These are phyloP conservation scores for Phialemoniopsis sp. DNA, from an alignment of 2,329 filamentous ascomycete species.

Conservation along the genomic window DNA sequence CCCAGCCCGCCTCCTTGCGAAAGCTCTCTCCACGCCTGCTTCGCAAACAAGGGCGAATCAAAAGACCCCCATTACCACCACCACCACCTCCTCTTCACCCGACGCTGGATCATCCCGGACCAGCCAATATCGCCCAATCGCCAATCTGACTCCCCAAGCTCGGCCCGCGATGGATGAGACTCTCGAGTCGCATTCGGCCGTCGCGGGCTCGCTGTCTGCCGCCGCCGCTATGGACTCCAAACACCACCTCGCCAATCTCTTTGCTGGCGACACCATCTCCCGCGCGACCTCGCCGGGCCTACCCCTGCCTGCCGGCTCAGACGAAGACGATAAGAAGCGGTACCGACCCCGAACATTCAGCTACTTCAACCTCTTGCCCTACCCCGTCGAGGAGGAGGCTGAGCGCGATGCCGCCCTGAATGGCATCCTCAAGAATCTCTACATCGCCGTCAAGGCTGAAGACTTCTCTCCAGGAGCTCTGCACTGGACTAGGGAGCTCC, in stretches of 20 bases:
- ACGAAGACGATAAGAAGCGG: slow-evolving; percentile 54
- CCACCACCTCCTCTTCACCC: no score
- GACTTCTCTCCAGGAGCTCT: slow-evolving; percentile 92
- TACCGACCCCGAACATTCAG: slow-evolving; percentile 88
- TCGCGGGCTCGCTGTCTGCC: slow-evolving; percentile 27
- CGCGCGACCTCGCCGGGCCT: slow-evolving; percentile 80
- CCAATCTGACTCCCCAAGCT: neutral
- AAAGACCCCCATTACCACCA: no score
- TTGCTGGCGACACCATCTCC: slow-evolving; percentile 66
- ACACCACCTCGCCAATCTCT: slow-evolving; percentile 32
- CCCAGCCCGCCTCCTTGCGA: no score
- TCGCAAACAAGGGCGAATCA: no score
- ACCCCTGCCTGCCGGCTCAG: slow-evolving; percentile 42
- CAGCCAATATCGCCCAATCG: no score
- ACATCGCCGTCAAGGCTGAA: slow-evolving; percentile 84
- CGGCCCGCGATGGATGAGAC: slow-evolving; percentile 27
- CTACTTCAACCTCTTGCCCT: slow-evolving; percentile 88
- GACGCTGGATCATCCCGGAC: no score
- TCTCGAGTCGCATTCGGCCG: slow-evolving; percentile 12
- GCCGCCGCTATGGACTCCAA: slow-evolving; percentile 28
- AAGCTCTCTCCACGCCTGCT: no score
- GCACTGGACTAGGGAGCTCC: slow-evolving; percentile 95
- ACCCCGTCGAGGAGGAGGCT: slow-evolving; percentile 75
- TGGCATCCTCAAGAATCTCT: slow-evolving; percentile 90
- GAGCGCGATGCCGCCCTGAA: slow-evolving; percentile 75